These are phyloP conservation scores for Globisporangium sylvaticum DNA, from an alignment of 352 stramenopile genomes.

Conservation along the genomic window DNA sequence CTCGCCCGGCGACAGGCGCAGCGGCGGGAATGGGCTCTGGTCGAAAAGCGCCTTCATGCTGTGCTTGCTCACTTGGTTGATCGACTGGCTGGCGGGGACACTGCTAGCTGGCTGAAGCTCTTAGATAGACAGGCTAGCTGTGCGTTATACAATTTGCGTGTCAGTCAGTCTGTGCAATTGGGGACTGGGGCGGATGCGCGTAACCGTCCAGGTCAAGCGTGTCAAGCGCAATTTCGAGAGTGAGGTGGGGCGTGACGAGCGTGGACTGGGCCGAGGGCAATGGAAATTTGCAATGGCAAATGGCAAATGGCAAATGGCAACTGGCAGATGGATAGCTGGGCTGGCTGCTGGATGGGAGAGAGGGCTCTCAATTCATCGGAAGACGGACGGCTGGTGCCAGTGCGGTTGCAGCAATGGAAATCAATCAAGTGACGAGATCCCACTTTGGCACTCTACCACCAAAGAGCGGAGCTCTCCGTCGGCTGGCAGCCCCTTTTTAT, in stretches of 20 bases:
- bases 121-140: background rate
- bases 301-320: too few species aligned
- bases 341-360: background rate
- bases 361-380: too few species aligned
- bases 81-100: background rate
- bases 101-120: background rate
- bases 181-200: background rate
- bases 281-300: too few species aligned
- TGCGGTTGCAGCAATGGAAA: background rate
- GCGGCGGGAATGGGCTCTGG: constrained; percentile 18
- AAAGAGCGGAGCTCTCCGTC: background rate
- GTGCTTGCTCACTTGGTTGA: background rate
- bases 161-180: background rate
- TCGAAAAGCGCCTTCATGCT: constrained; percentile 8
- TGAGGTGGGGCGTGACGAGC: background rate
- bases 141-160: background rate
- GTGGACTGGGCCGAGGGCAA: background rate
- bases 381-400: background rate
- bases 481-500: too few species aligned
- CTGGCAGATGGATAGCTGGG: background rate
- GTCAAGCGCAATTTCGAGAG: background rate
- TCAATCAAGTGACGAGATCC: background rate
- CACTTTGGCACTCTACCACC: background rate
- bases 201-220: background rate
- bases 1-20: constrained; percentile 21